phyloP scores from a whole-genome alignment of 2,329 filamentous ascomycete genomes.

The Alternaria burnsii region DNA sequence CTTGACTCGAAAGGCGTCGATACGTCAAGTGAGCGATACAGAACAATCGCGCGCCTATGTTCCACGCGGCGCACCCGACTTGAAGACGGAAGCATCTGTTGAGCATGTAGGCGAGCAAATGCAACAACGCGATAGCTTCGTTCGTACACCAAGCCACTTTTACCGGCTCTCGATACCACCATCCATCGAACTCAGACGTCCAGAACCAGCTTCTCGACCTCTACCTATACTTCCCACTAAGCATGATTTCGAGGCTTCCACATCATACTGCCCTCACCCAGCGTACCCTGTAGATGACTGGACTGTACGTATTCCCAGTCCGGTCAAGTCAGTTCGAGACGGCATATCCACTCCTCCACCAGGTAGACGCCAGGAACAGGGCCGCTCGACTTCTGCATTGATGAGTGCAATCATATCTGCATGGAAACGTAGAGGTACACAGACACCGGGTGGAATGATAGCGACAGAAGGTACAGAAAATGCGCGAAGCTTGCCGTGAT shows the following conservation, averaged over 20 bases:
- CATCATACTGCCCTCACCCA: constrained; percentile 33
- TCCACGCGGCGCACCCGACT: constrained; percentile 21
- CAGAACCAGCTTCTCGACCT: constrained; percentile 14
- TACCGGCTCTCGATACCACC: constrained; percentile 39
- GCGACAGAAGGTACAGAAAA: not conserved
- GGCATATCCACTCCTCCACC: constrained; percentile 33
- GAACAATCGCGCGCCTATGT: constrained; percentile 19
- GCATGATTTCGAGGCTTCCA: constrained; percentile 19
- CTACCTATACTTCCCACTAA: constrained; percentile 33
- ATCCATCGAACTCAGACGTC: constrained; percentile 28
- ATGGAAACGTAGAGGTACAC: constrained; percentile 34
- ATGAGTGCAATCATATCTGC: constrained; percentile 31
- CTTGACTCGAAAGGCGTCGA: not conserved
- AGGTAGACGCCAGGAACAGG: constrained; percentile 18
- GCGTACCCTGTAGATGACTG: constrained; percentile 39
- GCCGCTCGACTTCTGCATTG: constrained; percentile 26
- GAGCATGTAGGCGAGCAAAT: not conserved
- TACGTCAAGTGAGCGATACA: not conserved
- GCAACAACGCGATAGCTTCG: constrained; percentile 15
- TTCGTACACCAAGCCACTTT: constrained; percentile 11
- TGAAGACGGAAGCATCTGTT: not conserved
- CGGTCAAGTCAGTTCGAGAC: constrained; percentile 32
- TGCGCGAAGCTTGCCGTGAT: constrained; percentile 19
- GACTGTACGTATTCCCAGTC: constrained; percentile 40
- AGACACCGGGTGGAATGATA: not conserved